Base-by-base conservation (phyloP, 2,329 filamentous ascomycete species). In the Ophiostoma novo-ulmi region DNA sequence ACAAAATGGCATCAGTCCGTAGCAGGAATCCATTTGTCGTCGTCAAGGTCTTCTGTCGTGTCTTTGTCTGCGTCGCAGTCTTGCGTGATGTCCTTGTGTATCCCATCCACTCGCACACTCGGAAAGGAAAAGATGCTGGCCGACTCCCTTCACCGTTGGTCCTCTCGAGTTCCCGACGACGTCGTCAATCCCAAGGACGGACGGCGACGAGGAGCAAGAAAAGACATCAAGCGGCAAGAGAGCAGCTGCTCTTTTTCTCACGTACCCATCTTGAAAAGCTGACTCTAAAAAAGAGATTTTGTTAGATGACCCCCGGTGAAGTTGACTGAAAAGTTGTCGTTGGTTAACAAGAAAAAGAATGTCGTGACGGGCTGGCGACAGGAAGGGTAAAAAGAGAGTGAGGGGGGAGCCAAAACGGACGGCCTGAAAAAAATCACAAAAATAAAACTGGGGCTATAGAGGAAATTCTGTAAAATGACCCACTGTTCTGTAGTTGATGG, bases 181-280 rank as follows among this genome's bases (percentile, higher is more conserved):
- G 44, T 58, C 52, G 44, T 58, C 52, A 26, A 58, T n/a, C 11
- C 58, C 58, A 35, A 31, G 8, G 52, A 63, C 2, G n/a, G 11
- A 14, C 58, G 58, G 8, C 58, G 55, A 35, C 55, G 58, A 36
- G 13, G 26, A 55, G 26, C 4, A 63, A 66, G 61, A 44, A 69
- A 66, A 36, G 35, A 41, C 58, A 20, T 36, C 26, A 3, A 35
- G 35, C 64, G 26, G 35, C 3, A 26, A 63, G 39, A 44, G 39
- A 68, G 8, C 22, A 64, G 61, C 70, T 69, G 58, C 70, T 74
- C 75, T 55, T 68, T 36, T 41, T 77, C 76, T 79, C 84, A 85
- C 85, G 82, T 88, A 88, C 85, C 85, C 85, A 88, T 88, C 82
- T 82, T 86, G 83, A 81, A 83, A 83, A 81, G 84, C 77, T 79